These are phyloP conservation scores for Vigna radiata DNA, from an alignment of 306 rosid genomes.

Conservation along the genomic window DNA sequence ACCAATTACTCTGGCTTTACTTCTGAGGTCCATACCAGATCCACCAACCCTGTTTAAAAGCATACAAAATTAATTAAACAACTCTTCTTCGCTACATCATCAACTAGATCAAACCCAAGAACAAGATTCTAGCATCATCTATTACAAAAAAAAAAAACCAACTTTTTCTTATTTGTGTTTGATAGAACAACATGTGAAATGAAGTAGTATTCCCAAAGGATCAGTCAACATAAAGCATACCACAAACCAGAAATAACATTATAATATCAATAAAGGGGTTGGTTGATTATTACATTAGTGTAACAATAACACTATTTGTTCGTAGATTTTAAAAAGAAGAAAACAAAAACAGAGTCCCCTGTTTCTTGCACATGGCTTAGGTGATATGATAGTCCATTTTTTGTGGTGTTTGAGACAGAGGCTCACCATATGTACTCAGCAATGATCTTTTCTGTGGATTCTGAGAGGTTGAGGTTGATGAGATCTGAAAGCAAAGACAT, in stretches of 20 bases:
- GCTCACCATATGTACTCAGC: conserved; percentile 82
- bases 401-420: conserved; percentile 3
- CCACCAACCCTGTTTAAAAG: conserved; percentile 68
- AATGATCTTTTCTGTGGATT: conserved; percentile 52
- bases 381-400: background rate
- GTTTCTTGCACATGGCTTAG: conserved; percentile 6
- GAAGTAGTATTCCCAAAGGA: conserved; percentile 32
- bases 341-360: conserved; percentile 25
- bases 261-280: conserved; percentile 22
- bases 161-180: background rate
- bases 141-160: background rate
- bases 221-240: conserved; percentile 14
- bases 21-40: conserved; percentile 73
- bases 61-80: background rate
- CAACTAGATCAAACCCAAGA: conserved; percentile 28
- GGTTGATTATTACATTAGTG: background rate
- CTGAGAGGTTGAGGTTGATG: conserved; percentile 63
- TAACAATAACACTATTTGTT: background rate
- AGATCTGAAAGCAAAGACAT: conserved; percentile 61
- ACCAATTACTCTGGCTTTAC: conserved; percentile 67
- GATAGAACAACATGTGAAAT: conserved; percentile 2
- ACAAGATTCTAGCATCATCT: conserved; percentile 3
- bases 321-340: background rate
- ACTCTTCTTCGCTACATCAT: background rate
- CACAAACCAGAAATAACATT: conserved; percentile 38